Conservation (phyloP, 352 stramenopile genomes). For the Globisporangium iwayamae region DNA sequence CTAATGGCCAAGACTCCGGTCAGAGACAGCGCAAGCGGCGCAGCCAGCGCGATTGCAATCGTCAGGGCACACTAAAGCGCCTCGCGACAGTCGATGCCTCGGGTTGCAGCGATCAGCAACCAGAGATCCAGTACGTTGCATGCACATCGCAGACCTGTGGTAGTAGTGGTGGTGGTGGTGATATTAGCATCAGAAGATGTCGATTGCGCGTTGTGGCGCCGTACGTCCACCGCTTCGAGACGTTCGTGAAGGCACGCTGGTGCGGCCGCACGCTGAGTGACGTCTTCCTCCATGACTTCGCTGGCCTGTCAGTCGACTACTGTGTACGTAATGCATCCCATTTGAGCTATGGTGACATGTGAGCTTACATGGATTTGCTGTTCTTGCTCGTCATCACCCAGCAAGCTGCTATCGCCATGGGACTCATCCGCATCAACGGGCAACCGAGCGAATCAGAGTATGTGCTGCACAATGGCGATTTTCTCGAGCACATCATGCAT, state of each 20-base stretch:
- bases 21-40: constrained; percentile 35
- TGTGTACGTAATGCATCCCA: constrained; percentile 23
- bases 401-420: constrained; percentile 69
- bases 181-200: constrained; percentile 12
- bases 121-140: constrained; percentile 21
- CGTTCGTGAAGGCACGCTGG: constrained; percentile 91
- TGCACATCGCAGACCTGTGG: constrained; percentile 30
- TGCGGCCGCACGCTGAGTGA: constrained; percentile 75
- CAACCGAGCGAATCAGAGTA: constrained; percentile 45
- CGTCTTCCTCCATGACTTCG: constrained; percentile 72
- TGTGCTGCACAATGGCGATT: constrained; percentile 77
- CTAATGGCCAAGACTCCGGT: neutral
- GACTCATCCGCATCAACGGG: constrained; percentile 87
- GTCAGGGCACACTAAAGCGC: constrained; percentile 8
- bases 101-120: constrained; percentile 4
- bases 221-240: constrained; percentile 91
- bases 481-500: constrained; percentile 90
- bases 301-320: constrained; percentile 36
- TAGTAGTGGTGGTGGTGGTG: constrained; percentile 11
- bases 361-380: neutral
- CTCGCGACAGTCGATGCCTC: neutral
- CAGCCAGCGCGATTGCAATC: constrained; percentile 29
- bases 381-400: constrained; percentile 19
- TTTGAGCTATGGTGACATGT: neutral
- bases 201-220: constrained; percentile 59